phyloP scores from a whole-genome alignment of 768 basidiomycete species.

The Calocera cornea region DNA sequence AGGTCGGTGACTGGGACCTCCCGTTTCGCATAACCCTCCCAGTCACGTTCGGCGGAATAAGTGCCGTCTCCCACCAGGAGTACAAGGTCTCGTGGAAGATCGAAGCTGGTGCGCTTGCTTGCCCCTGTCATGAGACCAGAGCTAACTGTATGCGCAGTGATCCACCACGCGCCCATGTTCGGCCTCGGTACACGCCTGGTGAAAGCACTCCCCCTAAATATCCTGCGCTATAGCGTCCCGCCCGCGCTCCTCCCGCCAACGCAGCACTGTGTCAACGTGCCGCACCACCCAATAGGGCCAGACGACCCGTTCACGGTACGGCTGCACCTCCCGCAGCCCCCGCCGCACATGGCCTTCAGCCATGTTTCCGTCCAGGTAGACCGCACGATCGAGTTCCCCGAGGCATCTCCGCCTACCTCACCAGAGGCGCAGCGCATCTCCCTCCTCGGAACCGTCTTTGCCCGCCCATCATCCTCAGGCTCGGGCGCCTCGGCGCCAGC shows the following conservation, averaged over 20 bases:
- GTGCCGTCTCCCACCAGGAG: constrained; percentile 58
- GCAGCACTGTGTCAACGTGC: constrained; percentile 6
- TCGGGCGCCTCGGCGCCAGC: neutral
- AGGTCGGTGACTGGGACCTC: constrained; percentile 50
- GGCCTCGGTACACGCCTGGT: constrained; percentile 55
- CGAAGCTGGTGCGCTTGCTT: constrained; percentile 52
- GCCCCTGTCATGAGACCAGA: constrained; percentile 1
- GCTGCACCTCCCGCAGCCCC: constrained; percentile 38
- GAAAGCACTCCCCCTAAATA: constrained; percentile 55
- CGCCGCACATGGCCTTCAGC: constrained; percentile 47
- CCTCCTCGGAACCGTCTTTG: neutral
- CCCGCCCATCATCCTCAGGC: neutral
- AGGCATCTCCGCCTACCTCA: constrained; percentile 43
- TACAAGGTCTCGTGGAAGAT: constrained; percentile 73
- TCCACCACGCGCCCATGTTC: constrained; percentile 49
- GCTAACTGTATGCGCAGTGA: constrained; percentile 30
- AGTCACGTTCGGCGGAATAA: constrained; percentile 39
- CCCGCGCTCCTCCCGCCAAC: constrained; percentile 18
- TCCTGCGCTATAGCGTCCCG: constrained; percentile 58
- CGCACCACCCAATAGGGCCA: constrained; percentile 26
- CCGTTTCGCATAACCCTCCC: constrained; percentile 64
- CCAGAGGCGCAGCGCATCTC: constrained; percentile 3
- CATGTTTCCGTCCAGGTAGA: constrained; percentile 37
- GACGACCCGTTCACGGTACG: constrained; percentile 24
- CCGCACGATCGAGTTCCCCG: constrained; percentile 63